Base-by-base conservation (phyloP, 2,329 filamentous ascomycete genomes). In the Aspergillus carbonarius region DNA sequence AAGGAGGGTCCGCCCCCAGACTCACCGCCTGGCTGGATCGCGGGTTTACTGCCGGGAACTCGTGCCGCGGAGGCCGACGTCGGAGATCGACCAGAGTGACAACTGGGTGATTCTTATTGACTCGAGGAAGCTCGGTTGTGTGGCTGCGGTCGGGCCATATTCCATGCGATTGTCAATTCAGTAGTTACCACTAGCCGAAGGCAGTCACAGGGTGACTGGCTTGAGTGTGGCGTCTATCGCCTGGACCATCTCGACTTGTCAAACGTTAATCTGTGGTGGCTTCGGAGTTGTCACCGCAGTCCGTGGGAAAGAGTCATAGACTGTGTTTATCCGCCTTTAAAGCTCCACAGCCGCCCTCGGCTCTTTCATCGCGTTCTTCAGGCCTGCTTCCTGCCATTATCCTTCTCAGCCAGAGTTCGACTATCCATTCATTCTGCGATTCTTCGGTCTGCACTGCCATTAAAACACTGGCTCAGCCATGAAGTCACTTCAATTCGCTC, bases 401-500 rank as follows among this genome's bases (percentile, higher is more conserved):
- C 23, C 46, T 34, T 25, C 49, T 23, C 13, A 17, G n/a, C 15
- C 44, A 15, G 32, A 35, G n/a, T 30, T 57, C 42, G 51, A 55
- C 35, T 18, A 34, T 47, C 6, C 25, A 50, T 37, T n/a, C 25
- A 13, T 48, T 8, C 10, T 49, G 42, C 17, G 6, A n/a, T n/a
- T n/a, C 4, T 18, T n/a, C 35, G 27, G 37, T 20, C 49, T 17
- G 27, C 1, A 51, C 44, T 23, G 39, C 30, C 27, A 32, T 51
- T 9, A 48, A 25, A n/a, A 17, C 8, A 10, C 35, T 34, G 35
- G 52, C 23, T 18, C 55, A 64, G 57, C 46, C 50, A 76, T 76
- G 74, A 74, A 68, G 53, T 68, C 70, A 12, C 61, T 74, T 60
- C 71, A 73, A 70, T 69, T 76, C 53, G 66, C 70, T 60, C 69